Base-by-base conservation (phyloP, 768 basidiomycete genomes). In the Leucogyrophana mollusca region DNA sequence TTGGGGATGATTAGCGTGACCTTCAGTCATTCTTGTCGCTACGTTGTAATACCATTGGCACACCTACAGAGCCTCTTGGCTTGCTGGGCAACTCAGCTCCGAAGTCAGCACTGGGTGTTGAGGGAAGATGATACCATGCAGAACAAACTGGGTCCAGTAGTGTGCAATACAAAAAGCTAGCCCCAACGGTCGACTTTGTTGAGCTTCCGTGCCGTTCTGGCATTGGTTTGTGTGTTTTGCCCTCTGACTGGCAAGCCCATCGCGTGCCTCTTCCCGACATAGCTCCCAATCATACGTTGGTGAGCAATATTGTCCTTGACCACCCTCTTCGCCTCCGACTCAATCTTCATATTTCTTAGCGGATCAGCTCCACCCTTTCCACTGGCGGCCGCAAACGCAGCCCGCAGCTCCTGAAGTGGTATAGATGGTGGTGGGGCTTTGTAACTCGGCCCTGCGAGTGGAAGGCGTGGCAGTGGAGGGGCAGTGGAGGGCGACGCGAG, bases 161-260 rank as follows among this genome's bases (percentile, higher is more conserved):
- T 30, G 20, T 45, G 49, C 22, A 44, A 37, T 40, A 22, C 27
- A 38, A 20, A 35, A 25, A n/a, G 46, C 62, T 59, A 74, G 38
- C 64, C 63, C 56, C 73, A 68, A 47, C 94, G 77, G 46, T 88
- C 85, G 54, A 94, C 68, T 60, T 81, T 78, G 74, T 98, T 98
- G 69, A 97, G 82, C 68, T 85, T 93, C 68, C 71, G 86, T 25
- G 95, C 95, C 36, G 92, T 95, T 68, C 76, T 82, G 43, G 91
- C 93, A 60, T 98, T 98, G 45, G 79, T 85, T 66, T 84, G 85
- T 4, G 94, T 97, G 45, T 86, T 86, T 69, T 98, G 95, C 46
- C 95, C 95, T 65, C 95, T 79, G 50, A 98, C 95, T 3, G 95
- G 95, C 36, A 95, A 68, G 48, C 85, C 82, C 85, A 94, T 91